A percentile compares a stretch with the other conserved stretches of the same genome.
Conservation (phyloP, 345 rosid genomes). For the Eucalyptus fibrosa region DNA sequence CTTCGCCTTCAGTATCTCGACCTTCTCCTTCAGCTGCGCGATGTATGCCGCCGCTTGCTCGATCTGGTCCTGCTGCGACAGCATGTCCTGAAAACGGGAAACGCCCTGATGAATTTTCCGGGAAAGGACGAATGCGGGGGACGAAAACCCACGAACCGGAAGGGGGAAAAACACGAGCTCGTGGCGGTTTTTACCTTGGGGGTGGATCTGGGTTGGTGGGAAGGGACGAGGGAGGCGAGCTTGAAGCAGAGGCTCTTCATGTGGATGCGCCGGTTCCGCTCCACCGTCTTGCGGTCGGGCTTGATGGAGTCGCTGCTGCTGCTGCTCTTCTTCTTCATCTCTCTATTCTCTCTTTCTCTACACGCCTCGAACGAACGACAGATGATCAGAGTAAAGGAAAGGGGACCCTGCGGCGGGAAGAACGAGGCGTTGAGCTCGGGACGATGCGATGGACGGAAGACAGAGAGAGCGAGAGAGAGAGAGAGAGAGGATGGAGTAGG, state of each 20-base stretch:
- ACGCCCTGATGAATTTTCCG: neutral
- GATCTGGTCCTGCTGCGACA: conserved; percentile 35
- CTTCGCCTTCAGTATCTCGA: conserved; percentile 17
- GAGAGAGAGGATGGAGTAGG: neutral
- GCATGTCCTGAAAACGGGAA: conserved; percentile 1
- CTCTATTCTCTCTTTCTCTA: neutral
- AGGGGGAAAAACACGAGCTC: neutral
- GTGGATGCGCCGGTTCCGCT: conserved; percentile 43
- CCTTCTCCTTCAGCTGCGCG: conserved; percentile 19
- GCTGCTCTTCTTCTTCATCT: conserved; percentile 2
- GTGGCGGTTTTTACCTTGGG: conserved; percentile 16
- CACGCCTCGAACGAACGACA: neutral
- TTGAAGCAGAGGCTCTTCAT: conserved; percentile 44
- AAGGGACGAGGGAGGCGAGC: conserved; percentile 39
- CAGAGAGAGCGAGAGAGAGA: too few species aligned
- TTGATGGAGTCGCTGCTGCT: neutral
- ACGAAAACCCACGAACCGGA: neutral
- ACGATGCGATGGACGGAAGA: neutral
- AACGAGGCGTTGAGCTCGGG: neutral
- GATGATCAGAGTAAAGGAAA: neutral
- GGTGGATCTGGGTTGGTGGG: conserved; percentile 1
- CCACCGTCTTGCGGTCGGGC: conserved; percentile 42
- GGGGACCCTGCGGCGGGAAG: neutral
- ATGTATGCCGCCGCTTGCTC: conserved; percentile 36
- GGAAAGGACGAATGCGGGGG: neutral